phyloP scores from a whole-genome alignment of 1,284 basidiomycete genomes.

The Leccinum pachyderme region DNA sequence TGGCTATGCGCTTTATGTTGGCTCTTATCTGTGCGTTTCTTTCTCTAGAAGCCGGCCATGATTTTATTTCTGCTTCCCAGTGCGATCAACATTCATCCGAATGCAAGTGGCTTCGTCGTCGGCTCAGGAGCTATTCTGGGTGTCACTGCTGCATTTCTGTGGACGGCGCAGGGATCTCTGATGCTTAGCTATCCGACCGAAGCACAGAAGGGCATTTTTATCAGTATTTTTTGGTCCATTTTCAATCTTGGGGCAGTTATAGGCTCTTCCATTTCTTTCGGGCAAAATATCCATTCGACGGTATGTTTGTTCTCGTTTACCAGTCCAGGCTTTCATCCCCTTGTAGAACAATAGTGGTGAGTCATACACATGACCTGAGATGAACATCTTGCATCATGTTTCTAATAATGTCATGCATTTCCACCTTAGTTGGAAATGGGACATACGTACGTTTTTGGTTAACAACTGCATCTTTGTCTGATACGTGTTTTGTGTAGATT shows the following conservation, averaged over 20 bases:
- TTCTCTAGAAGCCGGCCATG: too few species aligned
- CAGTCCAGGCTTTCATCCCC: background rate
- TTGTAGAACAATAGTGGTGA: conserved; percentile 18
- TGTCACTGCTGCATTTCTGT: conserved; percentile 61
- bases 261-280: conserved; percentile 57
- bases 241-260: conserved; percentile 67
- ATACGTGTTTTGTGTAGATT: conserved; percentile 18
- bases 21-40: conserved; percentile 40
- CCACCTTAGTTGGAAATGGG: conserved; percentile 27
- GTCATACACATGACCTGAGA: background rate
- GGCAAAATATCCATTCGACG: conserved; percentile 44
- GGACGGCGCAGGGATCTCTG: conserved; percentile 63
- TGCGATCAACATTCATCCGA: conserved; percentile 43
- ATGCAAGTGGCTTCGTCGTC: conserved; percentile 47
- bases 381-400: background rate
- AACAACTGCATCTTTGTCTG: background rate
- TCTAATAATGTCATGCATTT: background rate
- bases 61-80: conserved; percentile 19
- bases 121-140: conserved; percentile 60
- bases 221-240: conserved; percentile 66
- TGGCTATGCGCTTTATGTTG: conserved; percentile 54
- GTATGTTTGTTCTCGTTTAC: conserved; percentile 11
- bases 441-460: conserved; percentile 28
- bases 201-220: conserved; percentile 56
- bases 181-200: conserved; percentile 64